These are phyloP conservation scores for Puccinia horiana DNA, from an alignment of 1,284 basidiomycete species.

Conservation along the genomic window DNA sequence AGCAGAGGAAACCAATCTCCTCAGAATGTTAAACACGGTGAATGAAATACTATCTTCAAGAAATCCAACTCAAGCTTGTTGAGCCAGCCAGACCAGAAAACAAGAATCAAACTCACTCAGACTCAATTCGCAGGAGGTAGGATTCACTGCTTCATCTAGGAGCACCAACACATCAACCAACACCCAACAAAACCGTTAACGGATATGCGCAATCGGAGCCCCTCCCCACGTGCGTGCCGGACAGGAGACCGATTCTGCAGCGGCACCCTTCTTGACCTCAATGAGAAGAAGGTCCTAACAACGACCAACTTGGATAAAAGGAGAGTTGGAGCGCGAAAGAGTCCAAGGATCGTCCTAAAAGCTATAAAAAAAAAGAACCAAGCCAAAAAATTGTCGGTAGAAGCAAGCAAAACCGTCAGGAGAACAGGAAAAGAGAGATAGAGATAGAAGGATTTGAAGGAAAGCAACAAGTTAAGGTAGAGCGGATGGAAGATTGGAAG, in stretches of 20 bases:
- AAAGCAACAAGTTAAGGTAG: slow-evolving; percentile 17
- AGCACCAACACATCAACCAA: slow-evolving; percentile 29
- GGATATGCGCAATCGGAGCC: slow-evolving; percentile 47
- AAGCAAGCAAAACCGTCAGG: slow-evolving; percentile 30
- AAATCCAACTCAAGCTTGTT: not conserved
- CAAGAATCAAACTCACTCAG: slow-evolving; percentile 38
- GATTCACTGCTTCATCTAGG: slow-evolving; percentile 44
- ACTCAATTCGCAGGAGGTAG: slow-evolving; percentile 37
- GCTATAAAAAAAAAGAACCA: not conserved
- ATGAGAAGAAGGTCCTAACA: not conserved
- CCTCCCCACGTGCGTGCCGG: slow-evolving; percentile 25
- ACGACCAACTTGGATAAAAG: slow-evolving; percentile 6
- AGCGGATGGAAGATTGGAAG: slow-evolving; percentile 14
- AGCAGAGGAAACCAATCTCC: slow-evolving; percentile 9
- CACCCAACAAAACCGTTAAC: slow-evolving; percentile 44
- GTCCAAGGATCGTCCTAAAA: slow-evolving; percentile 25
- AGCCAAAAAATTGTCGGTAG: slow-evolving; percentile 16
- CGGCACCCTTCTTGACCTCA: slow-evolving; percentile 4
- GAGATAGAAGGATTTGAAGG: slow-evolving; percentile 7
- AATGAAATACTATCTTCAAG: slow-evolving; percentile 3
- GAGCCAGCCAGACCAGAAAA: slow-evolving; percentile 15
- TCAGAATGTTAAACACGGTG: slow-evolving; percentile 11
- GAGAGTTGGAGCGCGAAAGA: slow-evolving; percentile 2
- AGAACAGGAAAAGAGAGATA: slow-evolving; percentile 16
- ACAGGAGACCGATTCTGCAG: slow-evolving; percentile 39